Conservation (phyloP, 2,329 filamentous ascomycete species). For the Seiridium unicorne region DNA sequence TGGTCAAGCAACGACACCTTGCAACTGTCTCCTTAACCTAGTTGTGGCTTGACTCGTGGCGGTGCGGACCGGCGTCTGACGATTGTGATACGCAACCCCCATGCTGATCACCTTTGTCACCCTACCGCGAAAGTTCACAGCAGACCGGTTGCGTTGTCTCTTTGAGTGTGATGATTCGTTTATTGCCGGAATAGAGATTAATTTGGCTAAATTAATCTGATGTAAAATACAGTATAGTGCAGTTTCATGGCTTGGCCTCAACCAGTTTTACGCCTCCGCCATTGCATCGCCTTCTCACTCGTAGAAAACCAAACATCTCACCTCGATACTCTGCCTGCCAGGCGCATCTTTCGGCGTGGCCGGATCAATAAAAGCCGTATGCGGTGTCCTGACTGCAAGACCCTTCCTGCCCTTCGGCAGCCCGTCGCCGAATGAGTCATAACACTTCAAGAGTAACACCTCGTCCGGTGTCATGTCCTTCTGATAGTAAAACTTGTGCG, state of each 20-base stretch:
- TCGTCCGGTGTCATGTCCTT: constrained; percentile 65
- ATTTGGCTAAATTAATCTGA: no score
- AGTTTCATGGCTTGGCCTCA: no score
- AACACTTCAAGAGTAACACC: constrained; percentile 50
- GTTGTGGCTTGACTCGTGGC: constrained; percentile 1
- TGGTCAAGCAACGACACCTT: neutral
- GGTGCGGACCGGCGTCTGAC: neutral
- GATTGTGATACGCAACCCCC: no score
- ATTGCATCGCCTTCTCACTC: neutral
- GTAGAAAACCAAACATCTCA: constrained; percentile 62
- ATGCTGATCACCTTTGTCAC: no score
- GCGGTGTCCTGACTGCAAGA: constrained; percentile 46
- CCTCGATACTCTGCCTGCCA: constrained; percentile 60
- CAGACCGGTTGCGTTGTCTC: no score
- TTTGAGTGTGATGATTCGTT: no score
- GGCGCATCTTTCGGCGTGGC: constrained; percentile 45
- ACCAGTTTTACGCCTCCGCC: no score
- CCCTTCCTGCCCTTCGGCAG: constrained; percentile 34
- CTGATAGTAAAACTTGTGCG: constrained; percentile 62
- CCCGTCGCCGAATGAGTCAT: constrained; percentile 44
- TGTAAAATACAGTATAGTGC: no score
- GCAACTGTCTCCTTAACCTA: neutral
- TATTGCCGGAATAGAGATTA: no score
- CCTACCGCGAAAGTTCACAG: no score
- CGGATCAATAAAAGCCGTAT: constrained; percentile 57